Evolutionary conservation across 257 asterid genomes (phyloP).

Genomic region (Galeopsis tetrahit): DNA sequence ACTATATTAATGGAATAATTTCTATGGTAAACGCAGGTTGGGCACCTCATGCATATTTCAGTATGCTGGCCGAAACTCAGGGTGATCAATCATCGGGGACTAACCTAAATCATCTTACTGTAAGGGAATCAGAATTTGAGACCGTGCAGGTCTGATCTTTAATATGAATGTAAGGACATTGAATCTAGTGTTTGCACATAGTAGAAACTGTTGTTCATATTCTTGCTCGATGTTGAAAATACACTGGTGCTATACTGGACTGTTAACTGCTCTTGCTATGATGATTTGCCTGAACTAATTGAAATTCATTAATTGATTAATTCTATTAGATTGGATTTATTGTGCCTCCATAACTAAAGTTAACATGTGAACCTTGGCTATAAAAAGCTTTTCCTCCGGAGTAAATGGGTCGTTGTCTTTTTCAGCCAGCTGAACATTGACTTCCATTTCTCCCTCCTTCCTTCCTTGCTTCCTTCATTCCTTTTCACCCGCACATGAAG

Average conservation of each 20-base stretch:
- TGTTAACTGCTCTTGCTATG: slow-evolving; percentile 13
- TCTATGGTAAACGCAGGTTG: slow-evolving; percentile 64
- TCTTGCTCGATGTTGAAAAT: slow-evolving; percentile 30
- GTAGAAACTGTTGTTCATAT: slow-evolving; percentile 31
- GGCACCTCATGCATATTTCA: slow-evolving; percentile 90
- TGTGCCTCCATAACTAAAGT: neutral
- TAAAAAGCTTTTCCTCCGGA: neutral
- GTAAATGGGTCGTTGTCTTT: neutral
- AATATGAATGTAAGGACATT: slow-evolving; percentile 45
- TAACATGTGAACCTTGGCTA: neutral
- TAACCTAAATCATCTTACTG: slow-evolving; percentile 43
- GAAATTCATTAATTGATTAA: slow-evolving; percentile 17
- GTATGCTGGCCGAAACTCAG: slow-evolving; percentile 73
- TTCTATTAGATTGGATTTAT: slow-evolving; percentile 5
- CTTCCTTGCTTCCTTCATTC: no score
- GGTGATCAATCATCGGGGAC: slow-evolving; percentile 43
- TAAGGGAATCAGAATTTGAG: slow-evolving; percentile 51
- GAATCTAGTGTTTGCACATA: slow-evolving; percentile 31
- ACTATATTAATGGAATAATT: neutral
- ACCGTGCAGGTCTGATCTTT: slow-evolving; percentile 44
- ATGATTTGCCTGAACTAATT: slow-evolving; percentile 18
- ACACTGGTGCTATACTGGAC: slow-evolving; percentile 25
- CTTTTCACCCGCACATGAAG: neutral
- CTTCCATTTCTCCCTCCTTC: neutral
- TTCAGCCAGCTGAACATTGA: neutral